Conservation (phyloP, 2,329 filamentous ascomycete genomes). For the Alternaria burnsii region DNA sequence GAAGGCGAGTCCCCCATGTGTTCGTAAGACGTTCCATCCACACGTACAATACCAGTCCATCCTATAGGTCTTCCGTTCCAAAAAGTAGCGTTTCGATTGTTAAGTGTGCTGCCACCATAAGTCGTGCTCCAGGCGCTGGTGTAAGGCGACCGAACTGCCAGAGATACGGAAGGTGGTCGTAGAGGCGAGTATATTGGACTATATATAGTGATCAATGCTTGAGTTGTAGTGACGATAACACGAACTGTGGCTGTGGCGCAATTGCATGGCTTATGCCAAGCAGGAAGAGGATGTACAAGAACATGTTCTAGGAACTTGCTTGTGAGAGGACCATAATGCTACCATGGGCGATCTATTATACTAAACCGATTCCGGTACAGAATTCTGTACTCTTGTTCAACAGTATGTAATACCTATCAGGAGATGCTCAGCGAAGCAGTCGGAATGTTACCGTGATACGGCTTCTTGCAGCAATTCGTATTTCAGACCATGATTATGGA, state of each 20-base stretch:
- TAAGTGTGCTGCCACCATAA: neutral
- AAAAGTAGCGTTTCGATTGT: slow-evolving; percentile 1
- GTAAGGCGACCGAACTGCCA: slow-evolving; percentile 1
- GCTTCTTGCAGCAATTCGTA: neutral
- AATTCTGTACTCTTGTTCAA: neutral
- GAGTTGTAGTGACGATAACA: neutral
- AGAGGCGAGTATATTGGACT: neutral
- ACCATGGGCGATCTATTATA: neutral
- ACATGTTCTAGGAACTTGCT: neutral
- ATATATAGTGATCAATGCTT: neutral
- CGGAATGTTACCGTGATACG: neutral
- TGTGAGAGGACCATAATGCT: neutral
- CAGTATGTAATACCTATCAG: neutral
- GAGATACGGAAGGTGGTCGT: neutral
- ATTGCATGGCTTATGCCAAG: neutral
- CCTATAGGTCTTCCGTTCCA: slow-evolving; percentile 2
- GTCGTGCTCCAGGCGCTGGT: slow-evolving; percentile 6
- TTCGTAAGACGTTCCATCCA: neutral
- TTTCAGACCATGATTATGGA: neutral
- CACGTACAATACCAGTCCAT: slow-evolving; percentile 4
- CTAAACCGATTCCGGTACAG: too few relatives aligned
- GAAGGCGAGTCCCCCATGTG: slow-evolving; percentile 6
- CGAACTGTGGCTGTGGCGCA: neutral
- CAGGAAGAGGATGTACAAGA: neutral
- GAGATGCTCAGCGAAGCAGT: neutral